These are phyloP conservation scores for Trypanosoma vivax DNA, from an alignment of 208 protist genomes.

Conservation along the genomic window DNA sequence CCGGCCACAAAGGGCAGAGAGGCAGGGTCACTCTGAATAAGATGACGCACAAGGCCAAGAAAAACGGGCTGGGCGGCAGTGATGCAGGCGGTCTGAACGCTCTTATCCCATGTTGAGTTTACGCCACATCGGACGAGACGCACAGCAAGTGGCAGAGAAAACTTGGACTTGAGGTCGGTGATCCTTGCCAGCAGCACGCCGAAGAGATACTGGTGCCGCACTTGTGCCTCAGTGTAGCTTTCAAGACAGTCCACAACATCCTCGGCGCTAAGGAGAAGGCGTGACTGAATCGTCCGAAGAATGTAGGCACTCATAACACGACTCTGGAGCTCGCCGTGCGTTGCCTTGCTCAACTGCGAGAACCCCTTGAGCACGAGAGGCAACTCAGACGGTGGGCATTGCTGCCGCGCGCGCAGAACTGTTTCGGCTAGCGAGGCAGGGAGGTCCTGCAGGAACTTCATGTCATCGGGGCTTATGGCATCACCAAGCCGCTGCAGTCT, in stretches of 20 bases:
- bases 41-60: slow-evolving; percentile 45
- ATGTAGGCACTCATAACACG: slow-evolving; percentile 56
- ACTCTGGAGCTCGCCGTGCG: slow-evolving; percentile 14
- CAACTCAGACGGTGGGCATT: slow-evolving; percentile 29
- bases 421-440: slow-evolving; percentile 25
- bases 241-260: slow-evolving; percentile 67
- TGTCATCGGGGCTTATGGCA: slow-evolving; percentile 1
- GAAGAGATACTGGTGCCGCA: slow-evolving; percentile 69
- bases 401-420: slow-evolving; percentile 36
- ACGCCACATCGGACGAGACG: slow-evolving; percentile 63
- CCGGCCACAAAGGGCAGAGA: slow-evolving; percentile 43
- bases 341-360: slow-evolving; percentile 21
- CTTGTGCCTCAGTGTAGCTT: slow-evolving; percentile 45
- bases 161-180: slow-evolving; percentile 39
- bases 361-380: slow-evolving; percentile 49
- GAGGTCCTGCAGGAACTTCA: slow-evolving; percentile 23
- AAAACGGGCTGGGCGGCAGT: slow-evolving; percentile 71
- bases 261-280: slow-evolving; percentile 27
- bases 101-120: slow-evolving; percentile 17
- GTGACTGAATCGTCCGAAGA: slow-evolving; percentile 43
- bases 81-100: slow-evolving; percentile 53
- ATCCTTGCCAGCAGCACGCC: slow-evolving; percentile 64
- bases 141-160: slow-evolving; percentile 56
- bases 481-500: slow-evolving; percentile 5
- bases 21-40: slow-evolving; percentile 64